Conservation (phyloP, 2,329 filamentous ascomycete species). For the Diaporthe vaccinii region DNA sequence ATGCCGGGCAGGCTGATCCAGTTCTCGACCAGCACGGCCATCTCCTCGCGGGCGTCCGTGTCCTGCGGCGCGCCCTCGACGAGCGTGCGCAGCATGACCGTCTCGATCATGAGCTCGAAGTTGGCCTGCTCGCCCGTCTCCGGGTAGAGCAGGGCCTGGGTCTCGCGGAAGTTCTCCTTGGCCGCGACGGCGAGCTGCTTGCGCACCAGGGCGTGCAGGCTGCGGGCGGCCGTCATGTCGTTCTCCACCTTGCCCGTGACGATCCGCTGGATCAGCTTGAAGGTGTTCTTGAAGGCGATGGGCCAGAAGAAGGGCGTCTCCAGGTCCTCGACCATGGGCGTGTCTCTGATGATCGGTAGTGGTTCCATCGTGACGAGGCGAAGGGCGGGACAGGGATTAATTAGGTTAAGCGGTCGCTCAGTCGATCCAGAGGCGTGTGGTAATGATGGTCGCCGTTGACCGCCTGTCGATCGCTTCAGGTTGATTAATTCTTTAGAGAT, state of each 20-base stretch:
- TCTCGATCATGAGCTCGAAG: slow-evolving; percentile 41
- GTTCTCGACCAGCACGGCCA: slow-evolving; percentile 39
- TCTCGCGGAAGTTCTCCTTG: slow-evolving; percentile 40
- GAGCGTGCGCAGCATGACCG: slow-evolving; percentile 38
- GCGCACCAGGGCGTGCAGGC: slow-evolving; percentile 40
- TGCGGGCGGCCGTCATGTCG: slow-evolving; percentile 43
- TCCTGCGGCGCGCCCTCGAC: slow-evolving; percentile 37
- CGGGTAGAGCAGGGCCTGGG: slow-evolving; percentile 36
- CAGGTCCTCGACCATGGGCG: slow-evolving; percentile 38
- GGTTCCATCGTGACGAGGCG: slow-evolving; percentile 27
- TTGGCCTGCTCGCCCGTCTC: slow-evolving; percentile 42
- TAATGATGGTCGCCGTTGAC: neutral
- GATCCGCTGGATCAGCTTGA: slow-evolving; percentile 46
- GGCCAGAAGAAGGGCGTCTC: slow-evolving; percentile 41
- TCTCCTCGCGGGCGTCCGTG: slow-evolving; percentile 38
- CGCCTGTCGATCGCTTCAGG: neutral
- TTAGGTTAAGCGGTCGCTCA: neutral
- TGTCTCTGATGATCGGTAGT: slow-evolving; percentile 1
- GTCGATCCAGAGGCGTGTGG: neutral
- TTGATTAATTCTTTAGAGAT: neutral
- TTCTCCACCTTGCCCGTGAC: slow-evolving; percentile 46
- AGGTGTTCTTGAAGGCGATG: slow-evolving; percentile 43
- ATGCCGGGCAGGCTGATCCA: slow-evolving; percentile 38
- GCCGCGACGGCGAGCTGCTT: slow-evolving; percentile 40
- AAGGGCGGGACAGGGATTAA: too few relatives aligned